phyloP scores from a whole-genome alignment of 257 asterid species.

The Ocimum tenuiflorum region DNA sequence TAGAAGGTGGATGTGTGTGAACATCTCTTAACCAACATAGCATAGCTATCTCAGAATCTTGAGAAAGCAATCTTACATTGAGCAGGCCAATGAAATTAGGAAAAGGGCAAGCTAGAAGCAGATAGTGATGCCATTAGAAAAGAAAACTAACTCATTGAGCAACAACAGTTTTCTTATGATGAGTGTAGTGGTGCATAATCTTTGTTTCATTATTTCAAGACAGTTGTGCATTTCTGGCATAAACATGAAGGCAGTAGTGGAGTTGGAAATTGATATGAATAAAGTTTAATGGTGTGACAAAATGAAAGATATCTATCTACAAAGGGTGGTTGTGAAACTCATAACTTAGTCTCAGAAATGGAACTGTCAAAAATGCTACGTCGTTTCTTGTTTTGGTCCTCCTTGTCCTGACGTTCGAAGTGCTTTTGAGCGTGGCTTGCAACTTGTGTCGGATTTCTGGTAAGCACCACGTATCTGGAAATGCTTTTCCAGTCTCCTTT shows the following conservation, averaged over 20 bases:
- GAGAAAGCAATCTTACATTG: slow-evolving; percentile 47
- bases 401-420: slow-evolving; percentile 45
- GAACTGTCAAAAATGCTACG: slow-evolving; percentile 50
- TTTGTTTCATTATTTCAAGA: too few species aligned
- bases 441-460: slow-evolving; percentile 44
- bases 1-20: background rate
- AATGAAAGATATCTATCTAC: too few species aligned
- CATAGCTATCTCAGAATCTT: slow-evolving; percentile 43
- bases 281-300: too few species aligned
- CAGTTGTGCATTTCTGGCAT: too few species aligned
- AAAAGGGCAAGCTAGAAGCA: slow-evolving; percentile 56
- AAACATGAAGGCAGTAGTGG: too few species aligned
- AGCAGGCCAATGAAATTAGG: slow-evolving; percentile 64
- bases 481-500: slow-evolving; percentile 61
- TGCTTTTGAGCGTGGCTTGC: slow-evolving; percentile 52
- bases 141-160: slow-evolving; percentile 59
- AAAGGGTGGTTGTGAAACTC: too few species aligned
- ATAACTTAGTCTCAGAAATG: too few species aligned
- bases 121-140: slow-evolving; percentile 62
- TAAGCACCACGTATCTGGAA: slow-evolving; percentile 32
- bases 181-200: too few species aligned
- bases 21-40: background rate
- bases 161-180: slow-evolving; percentile 10
- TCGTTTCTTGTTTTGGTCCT: slow-evolving; percentile 33
- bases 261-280: too few species aligned